phyloP scores from a whole-genome alignment of 1,284 basidiomycete genomes.

The Moniliella sp. region DNA sequence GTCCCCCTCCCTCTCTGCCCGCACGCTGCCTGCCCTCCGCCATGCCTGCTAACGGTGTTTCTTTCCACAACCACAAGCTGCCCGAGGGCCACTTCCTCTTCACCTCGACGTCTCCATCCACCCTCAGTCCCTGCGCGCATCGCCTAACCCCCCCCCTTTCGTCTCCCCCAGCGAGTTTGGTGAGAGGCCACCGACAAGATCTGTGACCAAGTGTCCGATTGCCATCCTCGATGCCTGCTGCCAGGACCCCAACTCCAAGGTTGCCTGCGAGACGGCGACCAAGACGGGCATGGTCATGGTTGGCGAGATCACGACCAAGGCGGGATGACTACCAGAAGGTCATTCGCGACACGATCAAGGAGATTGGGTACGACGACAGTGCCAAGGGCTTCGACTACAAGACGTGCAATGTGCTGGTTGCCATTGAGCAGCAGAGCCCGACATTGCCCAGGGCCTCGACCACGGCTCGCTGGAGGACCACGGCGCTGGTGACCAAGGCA shows the following conservation, averaged over 20 bases:
- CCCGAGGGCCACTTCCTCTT: constrained; percentile 34
- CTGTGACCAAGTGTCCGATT: constrained; percentile 85
- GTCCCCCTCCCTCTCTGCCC: no score
- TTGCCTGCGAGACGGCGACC: constrained; percentile 34
- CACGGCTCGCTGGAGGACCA: constrained; percentile 81
- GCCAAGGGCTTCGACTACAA: constrained; percentile 99
- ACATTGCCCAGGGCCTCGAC: constrained; percentile 97
- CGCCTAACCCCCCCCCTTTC: no score
- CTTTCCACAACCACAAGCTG: constrained; percentile 7
- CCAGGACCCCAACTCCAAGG: constrained; percentile 83
- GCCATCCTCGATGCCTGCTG: constrained; percentile 73
- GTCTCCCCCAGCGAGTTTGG: no score
- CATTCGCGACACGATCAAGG: constrained; percentile 87
- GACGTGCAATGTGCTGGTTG: constrained; percentile 76
- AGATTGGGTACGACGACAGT: constrained; percentile 88
- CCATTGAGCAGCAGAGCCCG: constrained; percentile 98
- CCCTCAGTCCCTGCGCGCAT: not conserved
- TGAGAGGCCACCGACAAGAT: constrained; percentile 61
- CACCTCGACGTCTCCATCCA: constrained; percentile 24
- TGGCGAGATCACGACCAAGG: constrained; percentile 95
- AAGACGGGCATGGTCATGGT: constrained; percentile 41
- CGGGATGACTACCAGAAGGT: constrained; percentile 90
- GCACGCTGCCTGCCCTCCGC: no score
- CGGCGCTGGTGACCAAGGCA: constrained; percentile 98
- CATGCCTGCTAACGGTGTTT: no score